Evolutionary conservation across 192 early-diverging fungal genomes (phyloP).

Genomic region (Chytriomyces sp.): DNA sequence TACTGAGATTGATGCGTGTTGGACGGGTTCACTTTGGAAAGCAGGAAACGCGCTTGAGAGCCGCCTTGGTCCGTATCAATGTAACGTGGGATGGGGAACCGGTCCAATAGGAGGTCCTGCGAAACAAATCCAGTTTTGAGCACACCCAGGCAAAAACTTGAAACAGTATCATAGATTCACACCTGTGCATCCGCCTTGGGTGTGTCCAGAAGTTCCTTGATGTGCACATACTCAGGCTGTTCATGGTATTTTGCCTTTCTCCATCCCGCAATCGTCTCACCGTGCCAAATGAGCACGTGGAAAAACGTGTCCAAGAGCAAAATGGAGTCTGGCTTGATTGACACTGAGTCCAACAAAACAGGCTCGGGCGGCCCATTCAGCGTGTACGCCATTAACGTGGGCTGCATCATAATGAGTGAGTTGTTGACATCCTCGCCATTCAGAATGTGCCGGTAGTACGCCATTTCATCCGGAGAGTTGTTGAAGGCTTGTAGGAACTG

Average conservation of each 20-base stretch:
- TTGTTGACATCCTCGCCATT: constrained; percentile 96
- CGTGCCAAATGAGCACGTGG: constrained; percentile 99
- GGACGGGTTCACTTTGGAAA: constrained; percentile 97
- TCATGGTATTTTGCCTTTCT: constrained; percentile 95
- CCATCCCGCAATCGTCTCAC: constrained; percentile 96
- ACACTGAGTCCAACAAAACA: constrained; percentile 96
- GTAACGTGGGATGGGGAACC: constrained; percentile 97
- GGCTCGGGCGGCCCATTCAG: constrained; percentile 87
- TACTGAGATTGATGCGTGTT: constrained; percentile 78
- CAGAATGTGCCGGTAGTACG: constrained; percentile 86
- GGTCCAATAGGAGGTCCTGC: constrained; percentile 87
- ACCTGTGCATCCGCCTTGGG: constrained; percentile 84
- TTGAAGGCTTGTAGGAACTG: constrained; percentile 99
- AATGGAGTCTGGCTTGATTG: constrained; percentile 92
- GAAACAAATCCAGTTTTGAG: constrained; percentile 10
- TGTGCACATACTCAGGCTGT: constrained; percentile 90
- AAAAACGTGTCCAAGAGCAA: constrained; percentile 97
- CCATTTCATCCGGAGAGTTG: constrained; percentile 97
- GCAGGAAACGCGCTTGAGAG: constrained; percentile 97
- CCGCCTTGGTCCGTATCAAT: constrained; percentile 96
- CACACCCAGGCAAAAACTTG: neutral
- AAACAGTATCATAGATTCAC: constrained; percentile 10
- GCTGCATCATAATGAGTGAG: constrained; percentile 99
- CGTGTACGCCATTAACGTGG: constrained; percentile 89
- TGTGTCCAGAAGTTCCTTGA: constrained; percentile 88